Evolutionary conservation across 2,329 filamentous ascomycete species (phyloP).

Genomic region (Xylariaceae sp.): DNA sequence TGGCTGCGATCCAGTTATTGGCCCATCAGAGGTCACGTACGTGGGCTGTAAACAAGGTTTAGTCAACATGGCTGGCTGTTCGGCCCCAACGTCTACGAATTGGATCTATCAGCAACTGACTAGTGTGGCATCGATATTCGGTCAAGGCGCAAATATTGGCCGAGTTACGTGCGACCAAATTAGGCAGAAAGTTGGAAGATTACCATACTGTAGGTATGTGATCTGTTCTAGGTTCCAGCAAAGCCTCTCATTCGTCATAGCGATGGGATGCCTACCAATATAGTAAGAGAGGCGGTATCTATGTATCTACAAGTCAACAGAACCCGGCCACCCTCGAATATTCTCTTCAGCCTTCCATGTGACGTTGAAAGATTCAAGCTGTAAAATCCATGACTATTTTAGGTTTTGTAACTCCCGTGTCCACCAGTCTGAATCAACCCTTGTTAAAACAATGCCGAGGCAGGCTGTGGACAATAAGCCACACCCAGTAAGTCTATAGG

Average conservation of each 20-base stretch:
- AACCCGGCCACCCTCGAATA: no score
- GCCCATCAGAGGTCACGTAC: not conserved
- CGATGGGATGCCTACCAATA: not conserved
- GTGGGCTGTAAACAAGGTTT: not conserved
- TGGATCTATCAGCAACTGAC: not conserved
- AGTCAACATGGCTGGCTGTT: not conserved
- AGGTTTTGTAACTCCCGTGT: no score
- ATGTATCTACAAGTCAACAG: no score
- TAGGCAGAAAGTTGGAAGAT: not conserved
- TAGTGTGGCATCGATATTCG: not conserved
- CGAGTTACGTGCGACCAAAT: not conserved
- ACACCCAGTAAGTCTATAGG: no score
- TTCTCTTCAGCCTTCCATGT: constrained; percentile 6
- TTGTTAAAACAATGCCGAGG: no score
- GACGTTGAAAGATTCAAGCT: constrained; percentile 1
- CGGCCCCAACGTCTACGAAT: not conserved
- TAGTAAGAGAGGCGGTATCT: no score
- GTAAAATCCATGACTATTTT: no score
- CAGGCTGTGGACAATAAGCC: no score
- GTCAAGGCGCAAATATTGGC: no score
- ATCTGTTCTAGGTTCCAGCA: not conserved
- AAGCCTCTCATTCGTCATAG: constrained; percentile 11
- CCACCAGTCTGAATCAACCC: no score
- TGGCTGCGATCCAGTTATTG: not conserved
- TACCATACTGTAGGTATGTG: constrained; percentile 12